Percentiles rank a stretch among this genome's conserved stretches.
phyloP scores from a whole-genome alignment of 192 early-diverging fungal genomes.

The Coemansia sp. region DNA sequence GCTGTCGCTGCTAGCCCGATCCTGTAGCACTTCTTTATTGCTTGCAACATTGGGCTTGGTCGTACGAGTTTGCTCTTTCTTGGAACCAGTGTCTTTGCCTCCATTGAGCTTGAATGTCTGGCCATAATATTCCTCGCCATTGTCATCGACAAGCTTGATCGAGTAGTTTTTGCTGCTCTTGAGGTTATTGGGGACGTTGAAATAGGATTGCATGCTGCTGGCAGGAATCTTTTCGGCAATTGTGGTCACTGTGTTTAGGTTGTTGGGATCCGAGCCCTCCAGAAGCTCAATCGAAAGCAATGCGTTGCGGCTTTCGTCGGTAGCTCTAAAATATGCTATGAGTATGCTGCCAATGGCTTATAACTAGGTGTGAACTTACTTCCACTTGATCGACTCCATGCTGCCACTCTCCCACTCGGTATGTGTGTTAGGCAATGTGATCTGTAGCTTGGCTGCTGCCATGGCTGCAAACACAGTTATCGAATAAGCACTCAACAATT shows the following conservation, averaged over 20 bases:
- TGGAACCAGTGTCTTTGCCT: constrained; percentile 21
- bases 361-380: constrained; percentile 25
- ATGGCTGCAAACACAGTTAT: constrained; percentile 23
- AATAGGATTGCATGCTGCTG: constrained; percentile 23
- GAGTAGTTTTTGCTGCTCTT: constrained; percentile 50
- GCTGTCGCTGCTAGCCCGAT: background rate
- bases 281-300: constrained; percentile 50
- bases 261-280: constrained; percentile 41
- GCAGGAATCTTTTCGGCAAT: constrained; percentile 52
- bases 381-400: constrained; percentile 43
- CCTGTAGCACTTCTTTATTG: background rate
- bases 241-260: constrained; percentile 41
- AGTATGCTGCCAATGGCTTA: background rate
- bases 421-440: constrained; percentile 46
- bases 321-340: constrained; percentile 20
- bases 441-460: constrained; percentile 39
- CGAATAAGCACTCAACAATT: constrained; percentile 12
- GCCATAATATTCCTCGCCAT: constrained; percentile 51
- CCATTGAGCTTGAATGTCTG: constrained; percentile 41
- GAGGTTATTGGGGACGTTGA: constrained; percentile 43
- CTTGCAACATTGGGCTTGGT: background rate
- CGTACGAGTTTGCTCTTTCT: constrained; percentile 6
- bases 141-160: constrained; percentile 46
- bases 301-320: constrained; percentile 27
- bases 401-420: constrained; percentile 46